Percentiles rank a stretch among this genome's conserved stretches.
These are phyloP conservation scores for Rhizopus microsporus DNA, from an alignment of 371 early-diverging fungal genomes.

Conservation along the genomic window DNA sequence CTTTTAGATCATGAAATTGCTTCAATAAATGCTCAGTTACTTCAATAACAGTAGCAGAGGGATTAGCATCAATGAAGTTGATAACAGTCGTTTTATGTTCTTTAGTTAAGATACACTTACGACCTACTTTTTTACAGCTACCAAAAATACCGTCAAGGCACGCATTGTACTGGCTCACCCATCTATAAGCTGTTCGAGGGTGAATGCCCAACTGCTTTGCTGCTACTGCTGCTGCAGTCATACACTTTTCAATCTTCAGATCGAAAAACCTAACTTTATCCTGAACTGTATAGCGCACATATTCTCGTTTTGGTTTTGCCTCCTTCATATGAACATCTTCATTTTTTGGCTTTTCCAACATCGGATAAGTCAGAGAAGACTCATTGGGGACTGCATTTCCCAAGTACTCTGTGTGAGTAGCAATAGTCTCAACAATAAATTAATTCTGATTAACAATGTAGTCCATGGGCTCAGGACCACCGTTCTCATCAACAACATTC, in stretches of 20 bases:
- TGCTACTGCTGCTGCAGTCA: slow-evolving; percentile 25
- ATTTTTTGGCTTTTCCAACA: too few relatives aligned
- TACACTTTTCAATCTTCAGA: slow-evolving; percentile 24
- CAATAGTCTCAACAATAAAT: too few relatives aligned
- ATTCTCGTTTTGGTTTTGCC: too few relatives aligned
- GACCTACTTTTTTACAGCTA: slow-evolving; percentile 12
- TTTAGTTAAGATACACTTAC: slow-evolving; percentile 12
- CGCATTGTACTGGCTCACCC: slow-evolving; percentile 17
- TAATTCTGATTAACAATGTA: too few relatives aligned
- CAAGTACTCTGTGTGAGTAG: too few relatives aligned
- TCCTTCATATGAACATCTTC: too few relatives aligned
- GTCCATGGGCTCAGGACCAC: too few relatives aligned
- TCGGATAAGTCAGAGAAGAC: too few relatives aligned
- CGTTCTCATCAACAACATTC: too few relatives aligned
- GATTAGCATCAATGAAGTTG: slow-evolving; percentile 9
- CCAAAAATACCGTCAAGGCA: slow-evolving; percentile 23
- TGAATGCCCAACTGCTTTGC: slow-evolving; percentile 39
- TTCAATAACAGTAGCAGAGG: slow-evolving; percentile 14
- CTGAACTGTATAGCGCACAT: too few relatives aligned
- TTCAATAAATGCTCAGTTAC: slow-evolving; percentile 17
- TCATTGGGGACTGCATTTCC: too few relatives aligned
- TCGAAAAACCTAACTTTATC: too few relatives aligned
- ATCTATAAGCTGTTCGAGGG: slow-evolving; percentile 19
- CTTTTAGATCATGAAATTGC: slow-evolving; percentile 11
- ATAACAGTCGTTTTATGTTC: slow-evolving; percentile 13